Evolutionary conservation across 1,284 basidiomycete species (phyloP).

Genomic region (Bondarzewia mesenterica): DNA sequence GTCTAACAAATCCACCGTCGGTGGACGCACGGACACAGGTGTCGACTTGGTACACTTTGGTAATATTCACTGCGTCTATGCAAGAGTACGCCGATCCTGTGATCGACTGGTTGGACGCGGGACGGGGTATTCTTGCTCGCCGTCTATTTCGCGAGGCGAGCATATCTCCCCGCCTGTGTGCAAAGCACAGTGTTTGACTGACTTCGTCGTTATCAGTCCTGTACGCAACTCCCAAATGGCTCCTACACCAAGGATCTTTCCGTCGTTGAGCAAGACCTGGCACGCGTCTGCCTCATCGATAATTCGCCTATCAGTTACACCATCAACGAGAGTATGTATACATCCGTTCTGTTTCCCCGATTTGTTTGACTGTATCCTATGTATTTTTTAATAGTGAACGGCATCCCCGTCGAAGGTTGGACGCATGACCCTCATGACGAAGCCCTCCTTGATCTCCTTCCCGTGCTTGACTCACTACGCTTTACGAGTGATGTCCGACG

Average conservation of each 20-base stretch:
- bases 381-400: conserved; percentile 59
- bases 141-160: conserved; percentile 89
- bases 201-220: conserved; percentile 48
- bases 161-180: conserved; percentile 2
- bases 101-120: conserved; percentile 98
- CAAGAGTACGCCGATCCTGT: conserved; percentile 99
- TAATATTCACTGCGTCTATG: conserved; percentile 98
- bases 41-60: conserved; percentile 96
- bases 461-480: conserved; percentile 89
- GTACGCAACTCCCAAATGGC: conserved; percentile 86
- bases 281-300: conserved; percentile 89
- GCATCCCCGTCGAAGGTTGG: conserved; percentile 99
- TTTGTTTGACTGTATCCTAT: not conserved
- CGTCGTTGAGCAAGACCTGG: conserved; percentile 82
- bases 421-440: conserved; percentile 96
- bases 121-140: conserved; percentile 81
- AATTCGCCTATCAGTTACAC: conserved; percentile 94
- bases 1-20: conserved; percentile 6
- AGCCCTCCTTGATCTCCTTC: conserved; percentile 90
- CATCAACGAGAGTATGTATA: conserved; percentile 78
- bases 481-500: conserved; percentile 95
- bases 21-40: conserved; percentile 51
- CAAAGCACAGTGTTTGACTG: not conserved
- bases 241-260: conserved; percentile 93
- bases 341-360: not conserved